Conservation (phyloP, 2,329 filamentous ascomycete species). For the Fusarium papillatum region DNA sequence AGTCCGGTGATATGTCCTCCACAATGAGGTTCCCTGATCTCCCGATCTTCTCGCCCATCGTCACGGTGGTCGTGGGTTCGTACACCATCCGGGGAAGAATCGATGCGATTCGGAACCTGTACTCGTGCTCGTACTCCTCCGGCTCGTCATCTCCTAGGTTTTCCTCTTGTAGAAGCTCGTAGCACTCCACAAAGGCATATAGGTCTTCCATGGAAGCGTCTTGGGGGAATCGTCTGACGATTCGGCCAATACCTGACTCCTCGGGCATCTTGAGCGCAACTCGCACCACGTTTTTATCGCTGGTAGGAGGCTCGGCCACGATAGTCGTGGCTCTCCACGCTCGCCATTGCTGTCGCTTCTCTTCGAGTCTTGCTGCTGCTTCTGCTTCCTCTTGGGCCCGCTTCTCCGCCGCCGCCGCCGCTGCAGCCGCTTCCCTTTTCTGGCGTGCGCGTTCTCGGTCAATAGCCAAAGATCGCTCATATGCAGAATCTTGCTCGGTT, state of each 20-base stretch:
- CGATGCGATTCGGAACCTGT: constrained; percentile 87
- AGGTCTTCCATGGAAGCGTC: constrained; percentile 86
- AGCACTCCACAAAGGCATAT: constrained; percentile 97
- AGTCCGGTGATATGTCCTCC: constrained; percentile 66
- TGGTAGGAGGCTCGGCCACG: constrained; percentile 74
- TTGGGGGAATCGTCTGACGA: constrained; percentile 81
- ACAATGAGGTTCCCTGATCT: constrained; percentile 91
- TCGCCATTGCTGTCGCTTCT: constrained; percentile 76
- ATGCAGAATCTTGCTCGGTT: constrained; percentile 92
- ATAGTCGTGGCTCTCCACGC: constrained; percentile 82
- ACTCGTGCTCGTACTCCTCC: constrained; percentile 81
- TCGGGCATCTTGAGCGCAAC: constrained; percentile 75
- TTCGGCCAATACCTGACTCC: constrained; percentile 73
- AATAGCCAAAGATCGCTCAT: constrained; percentile 89
- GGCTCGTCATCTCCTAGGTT: constrained; percentile 61
- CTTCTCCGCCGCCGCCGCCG: constrained; percentile 77
- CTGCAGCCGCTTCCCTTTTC: constrained; percentile 80
- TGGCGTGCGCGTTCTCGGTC: constrained; percentile 88
- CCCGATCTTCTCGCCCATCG: constrained; percentile 81
- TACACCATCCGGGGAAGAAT: constrained; percentile 89
- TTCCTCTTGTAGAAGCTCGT: constrained; percentile 70
- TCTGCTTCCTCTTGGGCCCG: constrained; percentile 71
- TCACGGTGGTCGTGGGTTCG: constrained; percentile 74
- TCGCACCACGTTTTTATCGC: constrained; percentile 78
- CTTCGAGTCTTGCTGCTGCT: constrained; percentile 65